A percentile compares a stretch with the other conserved stretches of the same genome.
These are phyloP conservation scores for Boletellus ananiceps DNA, from an alignment of 768 basidiomycete species.

Conservation along the genomic window DNA sequence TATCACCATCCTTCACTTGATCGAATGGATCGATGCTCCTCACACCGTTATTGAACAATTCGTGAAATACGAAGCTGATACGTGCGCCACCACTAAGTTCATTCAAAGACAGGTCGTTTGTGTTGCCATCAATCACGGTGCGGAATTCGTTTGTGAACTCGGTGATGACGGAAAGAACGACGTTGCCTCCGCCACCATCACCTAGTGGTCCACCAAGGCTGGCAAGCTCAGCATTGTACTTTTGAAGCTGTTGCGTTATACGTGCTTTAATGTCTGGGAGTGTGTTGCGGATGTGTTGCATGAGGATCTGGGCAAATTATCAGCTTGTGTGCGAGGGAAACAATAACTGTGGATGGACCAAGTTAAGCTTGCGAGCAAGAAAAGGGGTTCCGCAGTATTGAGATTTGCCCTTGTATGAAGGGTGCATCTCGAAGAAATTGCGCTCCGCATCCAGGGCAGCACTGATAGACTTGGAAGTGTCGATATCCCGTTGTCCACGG, in stretches of 20 bases:
- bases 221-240: constrained; percentile 79
- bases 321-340: background rate
- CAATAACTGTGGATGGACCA: constrained; percentile 46
- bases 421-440: constrained; percentile 91
- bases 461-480: constrained; percentile 77
- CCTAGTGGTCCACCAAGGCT: constrained; percentile 84
- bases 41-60: constrained; percentile 95
- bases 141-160: constrained; percentile 98
- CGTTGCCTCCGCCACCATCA: constrained; percentile 80
- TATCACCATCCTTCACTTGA: constrained; percentile 98
- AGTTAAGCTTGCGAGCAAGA: constrained; percentile 91
- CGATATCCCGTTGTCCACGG: constrained; percentile 96
- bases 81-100: constrained; percentile 98
- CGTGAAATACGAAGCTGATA: constrained; percentile 99
- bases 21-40: constrained; percentile 97
- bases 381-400: constrained; percentile 98
- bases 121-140: constrained; percentile 94
- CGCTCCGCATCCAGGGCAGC: constrained; percentile 86
- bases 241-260: constrained; percentile 86
- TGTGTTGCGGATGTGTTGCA: constrained; percentile 97
- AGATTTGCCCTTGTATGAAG: constrained; percentile 89
- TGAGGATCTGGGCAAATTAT: constrained; percentile 67
- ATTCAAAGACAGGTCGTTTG: constrained; percentile 90
- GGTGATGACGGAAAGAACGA: constrained; percentile 96
- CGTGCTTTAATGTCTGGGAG: constrained; percentile 98